These are phyloP conservation scores for Entomortierella beljakovae DNA, from an alignment of 192 early-diverging fungal genomes.

Conservation along the genomic window DNA sequence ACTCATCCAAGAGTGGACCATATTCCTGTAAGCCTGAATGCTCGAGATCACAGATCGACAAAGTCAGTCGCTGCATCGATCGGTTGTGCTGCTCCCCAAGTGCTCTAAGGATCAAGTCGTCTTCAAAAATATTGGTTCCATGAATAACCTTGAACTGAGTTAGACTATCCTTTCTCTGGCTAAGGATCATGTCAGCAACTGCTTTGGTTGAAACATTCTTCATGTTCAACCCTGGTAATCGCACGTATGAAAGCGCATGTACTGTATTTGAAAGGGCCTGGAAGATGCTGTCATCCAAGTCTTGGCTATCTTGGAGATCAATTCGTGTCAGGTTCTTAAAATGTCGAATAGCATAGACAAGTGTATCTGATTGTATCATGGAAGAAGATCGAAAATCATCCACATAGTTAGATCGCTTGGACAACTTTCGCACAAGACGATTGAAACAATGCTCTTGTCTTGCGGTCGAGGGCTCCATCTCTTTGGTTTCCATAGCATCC, in stretches of 20 bases:
- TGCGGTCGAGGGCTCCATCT: slow-evolving; percentile 10
- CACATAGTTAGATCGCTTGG: slow-evolving; percentile 23
- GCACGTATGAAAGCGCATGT: slow-evolving; percentile 27
- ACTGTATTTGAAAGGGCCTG: slow-evolving; percentile 19
- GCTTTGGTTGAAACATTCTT: slow-evolving; percentile 18
- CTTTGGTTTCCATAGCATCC: not conserved
- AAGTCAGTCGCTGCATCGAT: slow-evolving; percentile 38
- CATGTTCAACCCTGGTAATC: slow-evolving; percentile 28
- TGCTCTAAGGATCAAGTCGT: slow-evolving; percentile 30
- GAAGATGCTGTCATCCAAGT: slow-evolving; percentile 28
- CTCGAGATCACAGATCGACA: slow-evolving; percentile 43
- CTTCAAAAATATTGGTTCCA: slow-evolving; percentile 42
- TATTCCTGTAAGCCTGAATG: slow-evolving; percentile 34
- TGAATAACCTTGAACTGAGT: slow-evolving; percentile 42
- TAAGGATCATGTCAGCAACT: slow-evolving; percentile 24
- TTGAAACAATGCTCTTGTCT: slow-evolving; percentile 46
- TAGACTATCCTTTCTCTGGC: slow-evolving; percentile 25
- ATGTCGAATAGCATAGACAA: slow-evolving; percentile 35
- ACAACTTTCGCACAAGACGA: slow-evolving; percentile 28
- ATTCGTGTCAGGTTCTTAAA: slow-evolving; percentile 28
- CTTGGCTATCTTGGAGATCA: slow-evolving; percentile 37
- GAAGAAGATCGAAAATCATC: slow-evolving; percentile 29
- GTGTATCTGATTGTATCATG: slow-evolving; percentile 27
- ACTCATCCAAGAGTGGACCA: slow-evolving; percentile 16
- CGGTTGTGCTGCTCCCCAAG: slow-evolving; percentile 26